Evolutionary conservation across 2,329 filamentous ascomycete genomes (phyloP), one percentile per base, ranked within the genome.

Genomic region (Neofusicoccum parvum): DNA sequence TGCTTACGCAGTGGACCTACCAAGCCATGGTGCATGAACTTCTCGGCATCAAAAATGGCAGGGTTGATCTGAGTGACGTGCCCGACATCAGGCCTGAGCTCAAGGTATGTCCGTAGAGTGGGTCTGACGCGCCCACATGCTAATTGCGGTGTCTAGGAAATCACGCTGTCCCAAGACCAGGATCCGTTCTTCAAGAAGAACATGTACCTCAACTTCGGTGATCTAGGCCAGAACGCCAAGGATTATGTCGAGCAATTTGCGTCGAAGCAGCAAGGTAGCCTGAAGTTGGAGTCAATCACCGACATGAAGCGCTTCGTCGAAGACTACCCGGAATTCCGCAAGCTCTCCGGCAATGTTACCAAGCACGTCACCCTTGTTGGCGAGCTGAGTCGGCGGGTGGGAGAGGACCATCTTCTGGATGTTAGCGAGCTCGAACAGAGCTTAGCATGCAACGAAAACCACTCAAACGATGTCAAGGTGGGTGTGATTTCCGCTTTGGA

Each of bases 221-320:
- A 98, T 70, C 85, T 99, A 5, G 94, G 95, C 11, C 91, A 94
- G 46, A 97, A 96, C 71, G 97, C 97, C 75, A 98, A 98, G 78
- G 94, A 97, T 86, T 99, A 99, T 72, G 95, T 99, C 64, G 94
- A 97, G 75, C 95, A 98, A 75, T 99, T 98, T 74, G 95, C 98
- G 72, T 92, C 91, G 12, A 97, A 96, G 77, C 97, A 94, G n/a
- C 94, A 98, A 75, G 97, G 90, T 72, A 97, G 90, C 72, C 92
- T 93, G 76, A 95, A 97, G 74, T 94, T 99, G 67, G 95, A 99
- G 75, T 97, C 94, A 15, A 98, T 99, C 74, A 86, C 90, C 64
- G 95, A 99, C 76, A 99, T 99, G 96, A 99, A 99, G 78, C 92
- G 94, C 49, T 99, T 99, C 72, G 96, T 99, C 64, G 95, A 99